phyloP scores from a whole-genome alignment of 225 moss, liverwort and hornwort genomes.

The Pseudoscleropodium purum region DNA sequence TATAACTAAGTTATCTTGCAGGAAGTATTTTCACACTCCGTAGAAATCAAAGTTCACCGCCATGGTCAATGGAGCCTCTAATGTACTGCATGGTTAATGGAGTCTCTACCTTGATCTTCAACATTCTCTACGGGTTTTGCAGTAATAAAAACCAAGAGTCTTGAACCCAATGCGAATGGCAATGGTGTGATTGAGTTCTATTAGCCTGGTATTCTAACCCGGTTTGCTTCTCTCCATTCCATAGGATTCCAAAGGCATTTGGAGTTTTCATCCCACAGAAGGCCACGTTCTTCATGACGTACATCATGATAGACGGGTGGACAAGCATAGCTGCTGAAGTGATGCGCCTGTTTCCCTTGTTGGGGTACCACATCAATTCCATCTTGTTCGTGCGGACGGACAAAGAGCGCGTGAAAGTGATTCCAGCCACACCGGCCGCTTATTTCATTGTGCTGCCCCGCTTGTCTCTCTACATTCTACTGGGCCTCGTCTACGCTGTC shows the following conservation, averaged over 20 bases:
- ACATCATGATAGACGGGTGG: conserved; percentile 79
- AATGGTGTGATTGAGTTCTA: not conserved
- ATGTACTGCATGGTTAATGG: not conserved
- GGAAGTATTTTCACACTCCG: not conserved
- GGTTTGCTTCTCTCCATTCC: not conserved
- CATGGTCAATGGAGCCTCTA: not conserved
- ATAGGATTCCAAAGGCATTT: conserved; percentile 70
- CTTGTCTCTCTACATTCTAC: conserved; percentile 63
- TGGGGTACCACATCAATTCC: conserved; percentile 47
- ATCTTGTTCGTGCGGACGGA: conserved; percentile 51
- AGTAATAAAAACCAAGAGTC: not conserved
- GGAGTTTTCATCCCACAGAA: conserved; percentile 56
- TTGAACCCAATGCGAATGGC: not conserved
- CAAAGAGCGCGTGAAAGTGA: conserved; percentile 56
- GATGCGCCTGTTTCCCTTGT: conserved; percentile 45
- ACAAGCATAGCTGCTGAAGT: conserved; percentile 59
- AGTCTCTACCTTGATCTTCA: not conserved
- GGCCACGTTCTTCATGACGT: conserved; percentile 83
- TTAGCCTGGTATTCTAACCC: not conserved
- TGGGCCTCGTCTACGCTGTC: conserved; percentile 81
- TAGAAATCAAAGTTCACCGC: not conserved
- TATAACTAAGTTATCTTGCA: no score
- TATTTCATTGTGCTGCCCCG: conserved; percentile 49
- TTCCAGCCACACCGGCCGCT: conserved; percentile 41
- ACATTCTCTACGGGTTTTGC: not conserved